Evolutionary conservation across 345 rosid genomes (phyloP).

Genomic region (Citrus mangshanensis): DNA sequence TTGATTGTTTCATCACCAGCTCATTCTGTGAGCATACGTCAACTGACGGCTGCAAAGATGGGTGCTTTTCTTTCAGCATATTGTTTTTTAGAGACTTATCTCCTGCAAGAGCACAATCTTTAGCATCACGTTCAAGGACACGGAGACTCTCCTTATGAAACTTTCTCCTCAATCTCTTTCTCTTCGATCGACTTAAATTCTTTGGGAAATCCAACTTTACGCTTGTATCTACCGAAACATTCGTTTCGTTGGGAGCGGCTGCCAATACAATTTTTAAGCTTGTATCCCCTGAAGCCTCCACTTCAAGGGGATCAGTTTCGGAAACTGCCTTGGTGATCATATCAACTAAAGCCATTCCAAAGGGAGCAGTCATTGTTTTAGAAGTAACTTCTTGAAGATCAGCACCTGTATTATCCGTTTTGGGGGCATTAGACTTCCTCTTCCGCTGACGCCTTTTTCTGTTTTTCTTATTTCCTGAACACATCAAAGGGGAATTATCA

Average conservation of each 20-base stretch:
- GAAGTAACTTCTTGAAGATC: conserved; percentile 7
- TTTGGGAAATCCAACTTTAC: not conserved
- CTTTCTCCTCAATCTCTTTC: conserved; percentile 5
- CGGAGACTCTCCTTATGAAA: conserved; percentile 3
- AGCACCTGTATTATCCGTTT: not conserved
- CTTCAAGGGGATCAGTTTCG: not conserved
- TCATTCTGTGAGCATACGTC: not conserved
- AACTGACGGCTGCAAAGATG: not conserved
- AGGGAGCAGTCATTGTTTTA: not conserved
- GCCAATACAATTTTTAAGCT: not conserved
- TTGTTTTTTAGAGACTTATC: not conserved
- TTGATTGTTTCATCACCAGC: not conserved
- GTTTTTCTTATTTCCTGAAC: conserved; percentile 13
- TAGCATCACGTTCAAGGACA: not conserved
- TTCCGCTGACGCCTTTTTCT: conserved; percentile 12
- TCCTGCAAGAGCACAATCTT: not conserved
- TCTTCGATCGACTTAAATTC: not conserved
- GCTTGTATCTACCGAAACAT: not conserved
- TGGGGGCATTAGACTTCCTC: not conserved
- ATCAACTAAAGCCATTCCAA: conserved; percentile 11
- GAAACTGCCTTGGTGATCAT: not conserved
- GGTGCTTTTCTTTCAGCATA: not conserved
- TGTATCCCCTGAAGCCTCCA: not conserved
- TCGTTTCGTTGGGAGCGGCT: not conserved
- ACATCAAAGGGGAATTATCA: conserved; percentile 2